Percentiles rank a stretch among this genome's conserved stretches.
phyloP scores from a whole-genome alignment of 108 stramenopile genomes.

The Mediolabrus comicus region DNA sequence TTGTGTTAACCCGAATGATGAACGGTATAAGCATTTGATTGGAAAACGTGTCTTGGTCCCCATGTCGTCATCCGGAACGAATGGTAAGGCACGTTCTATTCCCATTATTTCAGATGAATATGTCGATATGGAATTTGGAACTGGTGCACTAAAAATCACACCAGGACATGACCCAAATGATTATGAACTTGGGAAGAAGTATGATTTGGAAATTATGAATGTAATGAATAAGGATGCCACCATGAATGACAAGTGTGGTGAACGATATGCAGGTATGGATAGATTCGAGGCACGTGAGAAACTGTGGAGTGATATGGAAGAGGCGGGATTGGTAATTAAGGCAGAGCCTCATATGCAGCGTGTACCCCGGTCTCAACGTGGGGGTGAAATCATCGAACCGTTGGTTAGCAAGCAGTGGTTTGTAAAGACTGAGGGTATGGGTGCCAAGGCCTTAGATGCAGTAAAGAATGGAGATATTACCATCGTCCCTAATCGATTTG shows the following conservation, averaged over 20 bases:
- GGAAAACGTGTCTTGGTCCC: conserved; percentile 89
- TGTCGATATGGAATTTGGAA: conserved; percentile 95
- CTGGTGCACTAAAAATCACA: conserved; percentile 97
- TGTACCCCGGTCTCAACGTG: conserved; percentile 94
- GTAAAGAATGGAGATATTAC: conserved; percentile 87
- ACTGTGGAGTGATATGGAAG: conserved; percentile 92
- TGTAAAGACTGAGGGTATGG: conserved; percentile 92
- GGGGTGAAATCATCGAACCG: conserved; percentile 99
- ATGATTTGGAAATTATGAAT: conserved; percentile 89
- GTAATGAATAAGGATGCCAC: conserved; percentile 96
- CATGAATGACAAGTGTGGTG: conserved; percentile 81
- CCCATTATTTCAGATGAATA: conserved; percentile 95
- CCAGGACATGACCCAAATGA: conserved; percentile 98
- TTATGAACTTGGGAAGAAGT: conserved; percentile 93
- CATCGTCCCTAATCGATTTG: conserved; percentile 90
- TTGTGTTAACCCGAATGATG: conserved; percentile 95
- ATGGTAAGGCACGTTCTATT: conserved; percentile 58
- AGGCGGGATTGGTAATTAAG: conserved; percentile 77
- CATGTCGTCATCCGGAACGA: conserved; percentile 40
- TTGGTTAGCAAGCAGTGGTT: conserved; percentile 98
- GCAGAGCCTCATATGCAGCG: conserved; percentile 85
- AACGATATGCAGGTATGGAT: conserved; percentile 84
- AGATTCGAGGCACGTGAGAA: conserved; percentile 88
- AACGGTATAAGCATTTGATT: conserved; percentile 88
- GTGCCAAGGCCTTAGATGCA: conserved; percentile 82